phyloP scores from a whole-genome alignment of 2,329 filamentous ascomycete species.

The Apiospora marii region DNA sequence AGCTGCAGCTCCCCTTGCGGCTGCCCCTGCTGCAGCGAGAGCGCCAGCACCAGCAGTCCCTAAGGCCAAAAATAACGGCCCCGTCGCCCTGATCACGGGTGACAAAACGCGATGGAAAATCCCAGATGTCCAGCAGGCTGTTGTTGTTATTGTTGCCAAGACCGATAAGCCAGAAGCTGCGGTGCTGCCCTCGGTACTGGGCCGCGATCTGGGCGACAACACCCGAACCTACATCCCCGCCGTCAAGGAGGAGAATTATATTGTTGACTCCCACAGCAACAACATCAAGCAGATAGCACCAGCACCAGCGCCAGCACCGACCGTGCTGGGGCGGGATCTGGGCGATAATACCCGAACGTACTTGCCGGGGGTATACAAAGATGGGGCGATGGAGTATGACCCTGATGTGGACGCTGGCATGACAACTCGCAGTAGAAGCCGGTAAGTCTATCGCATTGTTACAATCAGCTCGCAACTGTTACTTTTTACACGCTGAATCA shows the following conservation, averaged over 20 bases:
- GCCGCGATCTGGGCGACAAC: background rate
- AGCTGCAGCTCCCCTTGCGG: background rate
- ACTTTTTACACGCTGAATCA: background rate
- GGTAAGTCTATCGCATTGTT: background rate
- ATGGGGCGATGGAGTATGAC: background rate
- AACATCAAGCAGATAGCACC: background rate
- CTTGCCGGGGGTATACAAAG: background rate
- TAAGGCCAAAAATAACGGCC: background rate
- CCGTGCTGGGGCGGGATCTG: slow-evolving; percentile 23
- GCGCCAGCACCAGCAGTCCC: background rate
- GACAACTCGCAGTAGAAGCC: background rate
- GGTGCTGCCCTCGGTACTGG: background rate
- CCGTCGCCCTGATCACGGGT: background rate
- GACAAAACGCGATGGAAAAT: background rate
- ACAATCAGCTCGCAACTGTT: background rate
- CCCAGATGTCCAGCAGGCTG: background rate
- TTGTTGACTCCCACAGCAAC: background rate
- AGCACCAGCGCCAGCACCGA: background rate
- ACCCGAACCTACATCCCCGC: background rate
- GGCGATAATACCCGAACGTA: slow-evolving; percentile 12
- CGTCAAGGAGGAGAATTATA: background rate
- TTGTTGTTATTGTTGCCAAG: background rate
- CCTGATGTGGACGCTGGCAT: background rate
- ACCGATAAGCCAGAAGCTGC: background rate
- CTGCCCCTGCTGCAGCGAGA: background rate